These are phyloP conservation scores for Chalciporus pseudorubinellus DNA, from an alignment of 768 basidiomycete species.

Conservation along the genomic window DNA sequence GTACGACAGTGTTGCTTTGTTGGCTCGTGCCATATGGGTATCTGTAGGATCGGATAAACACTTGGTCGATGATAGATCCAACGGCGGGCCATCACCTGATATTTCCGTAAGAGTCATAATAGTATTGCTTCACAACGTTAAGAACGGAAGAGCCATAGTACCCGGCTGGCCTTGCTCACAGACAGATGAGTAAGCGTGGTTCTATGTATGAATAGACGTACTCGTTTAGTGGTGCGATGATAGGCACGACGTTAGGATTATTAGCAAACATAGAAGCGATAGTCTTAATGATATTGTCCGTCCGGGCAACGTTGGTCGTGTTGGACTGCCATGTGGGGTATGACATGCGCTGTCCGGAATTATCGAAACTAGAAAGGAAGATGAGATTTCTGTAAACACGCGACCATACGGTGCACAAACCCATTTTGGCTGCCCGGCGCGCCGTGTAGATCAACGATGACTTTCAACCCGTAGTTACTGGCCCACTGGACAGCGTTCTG, in stretches of 20 bases:
- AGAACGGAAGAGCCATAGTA: constrained; percentile 54
- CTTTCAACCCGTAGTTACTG: constrained; percentile 62
- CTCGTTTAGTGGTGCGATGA: constrained; percentile 82
- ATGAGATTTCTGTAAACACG: constrained; percentile 1
- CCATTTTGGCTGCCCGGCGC: constrained; percentile 86
- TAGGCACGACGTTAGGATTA: constrained; percentile 53
- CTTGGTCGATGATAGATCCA: neutral
- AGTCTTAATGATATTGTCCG: constrained; percentile 59
- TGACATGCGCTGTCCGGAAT: constrained; percentile 65
- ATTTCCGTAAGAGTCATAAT: constrained; percentile 70
- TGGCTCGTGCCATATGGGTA: constrained; percentile 44
- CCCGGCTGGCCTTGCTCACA: constrained; percentile 64
- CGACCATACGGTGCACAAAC: constrained; percentile 34
- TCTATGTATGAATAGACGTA: constrained; percentile 29
- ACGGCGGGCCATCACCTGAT: constrained; percentile 50
- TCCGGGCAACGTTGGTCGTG: constrained; percentile 63
- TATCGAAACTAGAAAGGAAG: constrained; percentile 59
- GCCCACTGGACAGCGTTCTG: constrained; percentile 71
- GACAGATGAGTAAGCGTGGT: constrained; percentile 1
- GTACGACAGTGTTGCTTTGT: constrained; percentile 55
- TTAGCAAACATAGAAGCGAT: constrained; percentile 59
- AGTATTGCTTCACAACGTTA: constrained; percentile 55
- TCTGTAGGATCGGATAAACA: constrained; percentile 20
- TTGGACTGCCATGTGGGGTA: constrained; percentile 70
- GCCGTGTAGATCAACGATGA: constrained; percentile 79